phyloP scores from a whole-genome alignment of 768 basidiomycete genomes.

The Trametes maxima region DNA sequence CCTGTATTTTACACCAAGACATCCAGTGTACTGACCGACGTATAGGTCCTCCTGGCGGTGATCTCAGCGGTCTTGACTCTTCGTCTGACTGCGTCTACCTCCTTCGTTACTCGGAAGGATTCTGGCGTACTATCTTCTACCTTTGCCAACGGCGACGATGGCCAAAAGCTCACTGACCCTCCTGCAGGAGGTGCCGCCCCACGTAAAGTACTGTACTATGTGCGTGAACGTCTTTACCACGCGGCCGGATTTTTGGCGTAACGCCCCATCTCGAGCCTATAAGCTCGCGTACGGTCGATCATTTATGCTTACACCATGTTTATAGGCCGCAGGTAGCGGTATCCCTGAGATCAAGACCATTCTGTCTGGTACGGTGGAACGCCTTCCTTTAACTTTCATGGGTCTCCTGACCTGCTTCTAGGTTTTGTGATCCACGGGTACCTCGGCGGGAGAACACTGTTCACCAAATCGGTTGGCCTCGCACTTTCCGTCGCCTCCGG shows the following conservation, averaged over 20 bases:
- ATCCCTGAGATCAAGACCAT: constrained; percentile 98
- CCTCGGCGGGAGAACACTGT: constrained; percentile 85
- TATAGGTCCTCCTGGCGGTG: constrained; percentile 71
- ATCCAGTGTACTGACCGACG: background rate
- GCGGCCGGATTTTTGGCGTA: background rate
- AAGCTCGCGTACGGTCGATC: too few relatives aligned
- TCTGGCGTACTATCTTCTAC: constrained; percentile 64
- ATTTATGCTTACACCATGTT: background rate
- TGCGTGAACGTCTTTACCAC: constrained; percentile 39
- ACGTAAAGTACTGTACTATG: constrained; percentile 83
- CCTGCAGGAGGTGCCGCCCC: constrained; percentile 38
- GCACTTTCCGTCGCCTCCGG: constrained; percentile 93
- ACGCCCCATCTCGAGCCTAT: too few relatives aligned
- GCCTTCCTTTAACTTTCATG: background rate
- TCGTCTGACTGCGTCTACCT: constrained; percentile 83
- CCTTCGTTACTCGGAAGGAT: constrained; percentile 88
- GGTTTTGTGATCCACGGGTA: constrained; percentile 98
- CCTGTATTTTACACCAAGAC: background rate
- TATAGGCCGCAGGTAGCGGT: constrained; percentile 91
- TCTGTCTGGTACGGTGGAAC: constrained; percentile 73
- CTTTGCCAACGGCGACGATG: constrained; percentile 35
- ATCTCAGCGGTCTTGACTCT: constrained; percentile 81
- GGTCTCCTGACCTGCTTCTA: constrained; percentile 29
- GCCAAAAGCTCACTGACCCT: constrained; percentile 26
- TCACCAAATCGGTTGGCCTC: constrained; percentile 88